Base-by-base conservation (phyloP, 805 yeast genomes). In the Ogataea chonburiensis region DNA sequence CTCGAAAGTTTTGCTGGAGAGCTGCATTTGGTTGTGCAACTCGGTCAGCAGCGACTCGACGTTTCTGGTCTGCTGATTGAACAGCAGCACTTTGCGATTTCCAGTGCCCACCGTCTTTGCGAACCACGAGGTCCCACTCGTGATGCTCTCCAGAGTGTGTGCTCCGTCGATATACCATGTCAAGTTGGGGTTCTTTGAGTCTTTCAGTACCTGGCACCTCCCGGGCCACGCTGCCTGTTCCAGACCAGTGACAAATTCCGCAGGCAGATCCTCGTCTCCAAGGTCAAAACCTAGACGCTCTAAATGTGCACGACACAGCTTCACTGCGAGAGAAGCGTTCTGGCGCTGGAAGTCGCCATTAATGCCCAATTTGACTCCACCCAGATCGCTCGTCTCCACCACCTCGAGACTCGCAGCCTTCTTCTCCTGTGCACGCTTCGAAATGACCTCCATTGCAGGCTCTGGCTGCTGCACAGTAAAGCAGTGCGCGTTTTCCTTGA, bases 91-190 rank as follows among this genome's bases (percentile, higher is more conserved):
- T 30, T 52, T 55, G 28, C 55, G 43, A 49, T 63, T 44, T 1
- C 44, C 39, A n/a, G 44, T 40, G 15, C 42, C 29, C 12, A 66
- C 66, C n/a, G 53, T 58, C 3, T 59, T 42, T 7, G 61, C 61
- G 50, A 82, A 86, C 99, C 99, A 93, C 7, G 61, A 63, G 0
- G 91, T 71, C 0, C 96, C 85, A n/a, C 80, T 94, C 19, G 69
- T 68, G 16, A 94, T 75, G 41, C 96, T 85, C 53, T 93, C 99
- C 29, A 73, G 64, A 0, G 98, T 93, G 52, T 93, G 99, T 0
- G 98, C 98, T 13, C 99, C 99, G 63, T 93, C 99, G 11, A 91
- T 63, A 46, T 64, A 80, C 95, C 96, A 93, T n/a, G 72, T 74
- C 12, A 81, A 61, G 3, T 57, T 65, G 16, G 66, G 64, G 11